Conservation (phyloP, 495 filamentous ascomycete genomes). For the Aspergillus funiculosus region DNA sequence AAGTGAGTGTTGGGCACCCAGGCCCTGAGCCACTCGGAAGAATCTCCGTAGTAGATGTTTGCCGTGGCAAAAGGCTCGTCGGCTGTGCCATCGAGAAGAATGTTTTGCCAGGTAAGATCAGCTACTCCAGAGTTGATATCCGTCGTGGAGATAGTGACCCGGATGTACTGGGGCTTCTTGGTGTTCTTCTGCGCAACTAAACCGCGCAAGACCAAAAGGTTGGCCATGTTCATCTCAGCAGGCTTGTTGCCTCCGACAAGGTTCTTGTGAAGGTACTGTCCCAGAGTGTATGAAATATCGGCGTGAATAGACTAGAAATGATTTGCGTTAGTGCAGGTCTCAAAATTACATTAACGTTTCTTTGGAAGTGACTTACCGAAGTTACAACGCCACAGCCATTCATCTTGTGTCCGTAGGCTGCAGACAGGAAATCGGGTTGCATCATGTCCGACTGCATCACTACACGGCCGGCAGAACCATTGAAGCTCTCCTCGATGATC, state of each 20-base stretch:
- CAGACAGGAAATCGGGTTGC: constrained; percentile 24
- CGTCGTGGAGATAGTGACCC: constrained; percentile 19
- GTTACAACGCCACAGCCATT: constrained; percentile 30
- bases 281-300: constrained; percentile 7
- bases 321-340: background rate
- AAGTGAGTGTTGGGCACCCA: constrained; percentile 45
- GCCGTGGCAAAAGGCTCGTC: constrained; percentile 26
- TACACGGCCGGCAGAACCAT: constrained; percentile 16
- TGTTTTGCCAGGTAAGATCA: constrained; percentile 30
- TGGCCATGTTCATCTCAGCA: constrained; percentile 24
- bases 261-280: constrained; percentile 14
- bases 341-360: background rate
- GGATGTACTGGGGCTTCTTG: constrained; percentile 31
- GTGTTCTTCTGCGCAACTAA: constrained; percentile 22
- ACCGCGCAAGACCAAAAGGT: constrained; percentile 21
- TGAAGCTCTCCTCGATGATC: constrained; percentile 24
- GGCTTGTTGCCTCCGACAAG: constrained; percentile 14
- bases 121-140: constrained; percentile 21
- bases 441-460: constrained; percentile 26
- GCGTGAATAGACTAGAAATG: constrained; percentile 12
- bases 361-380: constrained; percentile 22
- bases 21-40: constrained; percentile 15
- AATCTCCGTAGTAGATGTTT: constrained; percentile 13
- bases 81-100: constrained; percentile 10
- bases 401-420: constrained; percentile 34